phyloP scores from a whole-genome alignment of 2,329 filamentous ascomycete species.

The Trichoderma harzianum region DNA sequence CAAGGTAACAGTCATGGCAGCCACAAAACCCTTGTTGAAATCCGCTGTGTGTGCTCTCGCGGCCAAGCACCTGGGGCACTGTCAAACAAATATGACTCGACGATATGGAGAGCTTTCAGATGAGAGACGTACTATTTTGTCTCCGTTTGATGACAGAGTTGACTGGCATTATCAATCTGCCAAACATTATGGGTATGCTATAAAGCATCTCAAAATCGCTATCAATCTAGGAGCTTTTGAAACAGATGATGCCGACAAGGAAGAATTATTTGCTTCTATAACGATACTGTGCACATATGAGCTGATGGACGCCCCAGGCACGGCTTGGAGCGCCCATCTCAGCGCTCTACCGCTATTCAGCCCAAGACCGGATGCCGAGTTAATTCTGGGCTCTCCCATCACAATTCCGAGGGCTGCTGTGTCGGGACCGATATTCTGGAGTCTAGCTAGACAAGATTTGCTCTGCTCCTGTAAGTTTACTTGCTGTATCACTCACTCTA shows the following conservation, averaged over 20 bases:
- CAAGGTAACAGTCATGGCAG: slow-evolving; percentile 6
- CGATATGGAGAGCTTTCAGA: not conserved
- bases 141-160: not conserved
- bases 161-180: slow-evolving; percentile 11
- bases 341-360: slow-evolving; percentile 2
- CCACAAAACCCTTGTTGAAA: slow-evolving; percentile 4
- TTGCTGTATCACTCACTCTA: too few species aligned
- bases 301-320: slow-evolving; percentile 6
- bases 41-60: slow-evolving; percentile 6
- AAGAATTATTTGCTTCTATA: slow-evolving; percentile 4
- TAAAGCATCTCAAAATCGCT: slow-evolving; percentile 1
- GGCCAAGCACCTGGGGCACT: not conserved
- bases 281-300: slow-evolving; percentile 8
- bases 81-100: not conserved
- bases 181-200: slow-evolving; percentile 1
- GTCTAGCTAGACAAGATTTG: not conserved
- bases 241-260: not conserved
- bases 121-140: not conserved
- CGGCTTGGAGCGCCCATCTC: slow-evolving; percentile 13
- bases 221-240: slow-evolving; percentile 2
- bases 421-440: slow-evolving; percentile 8
- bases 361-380: not conserved
- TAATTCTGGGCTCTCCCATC: slow-evolving; percentile 1
- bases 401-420: slow-evolving; percentile 3
- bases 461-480: not conserved